Conservation (phyloP, 2,329 filamentous ascomycete genomes). For the Cladosporium sphaerospermum region DNA sequence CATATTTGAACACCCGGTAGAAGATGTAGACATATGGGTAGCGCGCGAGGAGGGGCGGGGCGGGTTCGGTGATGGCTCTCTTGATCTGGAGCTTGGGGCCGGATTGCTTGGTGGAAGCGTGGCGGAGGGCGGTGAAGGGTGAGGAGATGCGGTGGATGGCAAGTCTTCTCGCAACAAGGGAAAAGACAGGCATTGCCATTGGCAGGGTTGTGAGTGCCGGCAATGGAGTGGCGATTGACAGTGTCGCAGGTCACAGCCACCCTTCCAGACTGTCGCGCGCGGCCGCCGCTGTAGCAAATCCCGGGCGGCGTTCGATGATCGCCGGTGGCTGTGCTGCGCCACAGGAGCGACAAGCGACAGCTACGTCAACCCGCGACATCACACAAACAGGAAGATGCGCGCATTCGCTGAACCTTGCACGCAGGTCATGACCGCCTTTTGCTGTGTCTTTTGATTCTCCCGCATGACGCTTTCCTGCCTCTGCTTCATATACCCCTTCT, state of each 20-base stretch:
- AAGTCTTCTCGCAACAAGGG: not conserved
- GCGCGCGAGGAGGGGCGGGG: constrained; percentile 7
- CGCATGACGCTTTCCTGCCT: too few species aligned
- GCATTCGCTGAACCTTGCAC: not conserved
- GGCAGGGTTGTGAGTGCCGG: not conserved
- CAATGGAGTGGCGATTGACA: not conserved
- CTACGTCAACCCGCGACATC: not conserved
- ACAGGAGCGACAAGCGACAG: not conserved
- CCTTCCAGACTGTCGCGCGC: constrained; percentile 1
- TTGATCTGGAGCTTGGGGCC: not conserved
- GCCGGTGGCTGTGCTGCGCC: not conserved
- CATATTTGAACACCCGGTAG: not conserved
- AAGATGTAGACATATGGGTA: constrained; percentile 1
- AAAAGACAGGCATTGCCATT: not conserved
- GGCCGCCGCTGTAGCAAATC: not conserved
- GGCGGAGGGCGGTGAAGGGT: not conserved
- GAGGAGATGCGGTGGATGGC: not conserved
- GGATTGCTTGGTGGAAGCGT: constrained; percentile 1
- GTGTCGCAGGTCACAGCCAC: not conserved
- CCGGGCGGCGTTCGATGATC: not conserved
- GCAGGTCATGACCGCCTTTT: not conserved
- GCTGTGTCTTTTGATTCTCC: not conserved
- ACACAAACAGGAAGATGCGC: not conserved
- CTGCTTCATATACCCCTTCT: not conserved
- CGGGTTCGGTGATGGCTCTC: constrained; percentile 1